These are phyloP conservation scores for Calcarisporium arbuscula DNA, from an alignment of 2,329 filamentous ascomycete genomes.

Conservation along the genomic window DNA sequence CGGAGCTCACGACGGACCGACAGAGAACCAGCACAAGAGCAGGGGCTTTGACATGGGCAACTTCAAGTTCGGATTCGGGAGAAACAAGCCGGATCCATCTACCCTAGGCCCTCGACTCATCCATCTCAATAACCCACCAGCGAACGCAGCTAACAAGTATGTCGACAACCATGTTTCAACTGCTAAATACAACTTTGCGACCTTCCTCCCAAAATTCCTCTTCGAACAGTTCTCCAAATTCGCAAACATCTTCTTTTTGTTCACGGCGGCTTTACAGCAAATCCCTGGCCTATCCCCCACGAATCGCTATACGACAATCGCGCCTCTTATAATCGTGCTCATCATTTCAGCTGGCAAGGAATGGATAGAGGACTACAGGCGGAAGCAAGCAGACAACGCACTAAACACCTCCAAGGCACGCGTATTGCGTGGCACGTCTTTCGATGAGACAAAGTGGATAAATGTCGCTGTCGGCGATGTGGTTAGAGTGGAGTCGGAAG, in stretches of 20 bases:
- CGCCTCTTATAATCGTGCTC: conserved; percentile 82
- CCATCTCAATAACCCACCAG: conserved; percentile 91
- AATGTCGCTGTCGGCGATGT: conserved; percentile 91
- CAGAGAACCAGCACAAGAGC: conserved; percentile 27
- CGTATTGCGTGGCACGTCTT: conserved; percentile 75
- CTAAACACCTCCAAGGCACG: conserved; percentile 83
- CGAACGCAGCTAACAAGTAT: conserved; percentile 84
- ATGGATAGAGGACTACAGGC: conserved; percentile 84
- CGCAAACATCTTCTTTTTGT: conserved; percentile 98
- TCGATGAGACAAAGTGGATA: conserved; percentile 87
- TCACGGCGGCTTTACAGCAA: conserved; percentile 90
- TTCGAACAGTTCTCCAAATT: conserved; percentile 99
- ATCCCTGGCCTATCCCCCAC: conserved; percentile 93
- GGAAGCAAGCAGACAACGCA: conserved; percentile 77
- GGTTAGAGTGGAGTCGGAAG: conserved; percentile 85
- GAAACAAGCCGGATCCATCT: conserved; percentile 79
- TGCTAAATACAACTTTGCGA: conserved; percentile 90
- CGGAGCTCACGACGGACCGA: conserved; percentile 28
- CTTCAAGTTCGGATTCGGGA: conserved; percentile 90
- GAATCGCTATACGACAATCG: conserved; percentile 93
- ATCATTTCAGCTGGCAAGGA: conserved; percentile 95
- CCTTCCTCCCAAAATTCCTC: conserved; percentile 93
- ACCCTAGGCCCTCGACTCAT: conserved; percentile 89
- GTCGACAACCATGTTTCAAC: conserved; percentile 96
- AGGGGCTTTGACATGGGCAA: conserved; percentile 63